Base-by-base conservation (phyloP, 306 rosid species). In the Vicia villosa region DNA sequence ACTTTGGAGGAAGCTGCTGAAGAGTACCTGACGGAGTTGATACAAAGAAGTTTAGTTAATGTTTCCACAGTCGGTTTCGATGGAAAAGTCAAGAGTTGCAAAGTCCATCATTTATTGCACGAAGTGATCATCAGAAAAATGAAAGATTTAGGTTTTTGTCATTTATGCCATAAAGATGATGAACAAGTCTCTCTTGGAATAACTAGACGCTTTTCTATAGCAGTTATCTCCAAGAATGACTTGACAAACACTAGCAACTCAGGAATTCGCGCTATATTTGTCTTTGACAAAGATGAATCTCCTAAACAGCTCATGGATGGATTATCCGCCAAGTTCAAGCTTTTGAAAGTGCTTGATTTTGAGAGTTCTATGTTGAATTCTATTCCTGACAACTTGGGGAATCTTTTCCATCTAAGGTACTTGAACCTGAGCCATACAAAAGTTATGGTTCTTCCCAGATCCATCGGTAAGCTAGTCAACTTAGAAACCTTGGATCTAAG, bases 1-100 rank as follows among this genome's bases (percentile, higher is more conserved):
- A 12, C 76, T 11, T 16, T 45, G 12, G 79, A 79, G 28, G 76
- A 52, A 1, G 46, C 63, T 17, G 73, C 79, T 2, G 67, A 74
- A 19, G 63, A 68, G 49, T 43, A 46, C 69, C 62, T 79, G 36
- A 32, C 57, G 16, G 68, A 79, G 50, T 47, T 79, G 24, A 69
- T 69, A 9, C 51, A 56, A 1, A 79, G 83, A 74, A 74, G 73
- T 34, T 34, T 79, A 58, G 72, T 79, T 74, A 66, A 69, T 5
- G 60, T 47, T 12, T 24, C 67, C 7, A 17, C 3, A 19, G 1
- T 9, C 19, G 49, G 72, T 5, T 66, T 9, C 21, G 64, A 74
- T 74, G 68, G 73, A 13, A 66, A 74, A 14, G 60, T 68, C 19
- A 66, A 37, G 57, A 43, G 10, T 1, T 74, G 73, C 6, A 68